Base-by-base conservation (phyloP, 495 filamentous ascomycete species). In the Aspergillus diversus region DNA sequence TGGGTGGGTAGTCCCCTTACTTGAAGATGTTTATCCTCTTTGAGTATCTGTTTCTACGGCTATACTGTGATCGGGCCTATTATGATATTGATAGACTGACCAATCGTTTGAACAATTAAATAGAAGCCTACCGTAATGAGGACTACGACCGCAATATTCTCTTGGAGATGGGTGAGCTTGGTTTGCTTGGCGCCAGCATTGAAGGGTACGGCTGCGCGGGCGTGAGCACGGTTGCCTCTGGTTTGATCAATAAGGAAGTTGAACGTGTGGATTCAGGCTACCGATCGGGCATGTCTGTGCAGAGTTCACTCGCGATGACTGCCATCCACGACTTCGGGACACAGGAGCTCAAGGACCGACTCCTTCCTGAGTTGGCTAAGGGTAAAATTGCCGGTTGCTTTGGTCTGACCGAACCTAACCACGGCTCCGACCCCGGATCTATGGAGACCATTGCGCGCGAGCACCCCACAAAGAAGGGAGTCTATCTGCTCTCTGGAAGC, bases 181-280 rank as follows among this genome's bases (percentile, higher is more conserved):
- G 95, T 37, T 84, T 99, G 0, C 81, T 99, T 11, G 95, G 95
- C 34, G 90, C 95, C 51, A 96, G 89, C 35, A 95, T 99, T 63
- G 73, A 96, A 53, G 95, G 95, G 43, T 97, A 97, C 65, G 95
- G 85, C 6, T 99, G 95, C 71, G 94, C 96, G n/a, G 95, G 96
- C 50, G 91, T 90, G 5, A 93, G 91, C 67, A 93, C 87, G 56
- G 92, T 99, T 35, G 92, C 96, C 1, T 90, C 90, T 3, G 96
- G 95, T 15, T 80, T 99, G 60, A 97, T 99, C 76, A 97, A 92
- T 21, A 88, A 95, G 70, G 95, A 95, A 65, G 96, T 99, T 11
- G 95, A 99, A 79, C 86, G 95, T 50, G 93, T 99, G 43, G 95
- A 99, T 72, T 93, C 90, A 52, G 95, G 95, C 43, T 99, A 99